Base-by-base conservation (phyloP, 345 rosid genomes). In the Brassica cretica region DNA sequence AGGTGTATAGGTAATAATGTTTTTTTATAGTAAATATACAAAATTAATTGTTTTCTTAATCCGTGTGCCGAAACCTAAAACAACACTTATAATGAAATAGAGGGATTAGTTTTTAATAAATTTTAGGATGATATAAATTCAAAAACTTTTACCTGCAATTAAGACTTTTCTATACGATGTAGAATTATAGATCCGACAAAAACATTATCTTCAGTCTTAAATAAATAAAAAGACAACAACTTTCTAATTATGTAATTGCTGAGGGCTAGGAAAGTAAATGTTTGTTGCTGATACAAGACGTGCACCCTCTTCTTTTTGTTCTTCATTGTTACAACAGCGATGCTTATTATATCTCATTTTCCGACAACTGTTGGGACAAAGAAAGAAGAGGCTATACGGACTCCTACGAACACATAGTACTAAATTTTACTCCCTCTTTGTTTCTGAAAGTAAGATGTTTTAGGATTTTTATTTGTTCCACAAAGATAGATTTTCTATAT, bases 331-430 rank as follows among this genome's bases (percentile, higher is more conserved):
- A 70, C 63, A 61, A 68, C 21, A 60, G 53, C 66, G 62, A 60
- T 32, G 63, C 41, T 62, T 41, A 55, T 25, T 58, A 71, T 51
- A 71, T 77, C 19, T 24, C 25, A 71, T 77, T 69, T 64, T 51
- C 21, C 64, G 66, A 60, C 79, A 76, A 61, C 59, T 75, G 66
- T 75, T 75, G 30, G 4, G 18, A 10, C 9, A 53, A 9, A 8
- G 9, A 39, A 56, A 37, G 33, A 60, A 27, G 64, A 53, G 64
- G 25, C 66, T 16, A 32, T 35, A 18, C 61, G 49, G 68, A 76
- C 44, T 9, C 5, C 5, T 37, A 72, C 71, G 49, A 64, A 56
- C 76, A 78, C 81, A 68, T 78, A 73, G 73, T 62, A 59, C 33
- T 66, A 14, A 19, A 15, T 41, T 19, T 56, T 30, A 65, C 21